These are phyloP conservation scores for Turritis glabra DNA, from an alignment of 345 rosid genomes.

Conservation along the genomic window DNA sequence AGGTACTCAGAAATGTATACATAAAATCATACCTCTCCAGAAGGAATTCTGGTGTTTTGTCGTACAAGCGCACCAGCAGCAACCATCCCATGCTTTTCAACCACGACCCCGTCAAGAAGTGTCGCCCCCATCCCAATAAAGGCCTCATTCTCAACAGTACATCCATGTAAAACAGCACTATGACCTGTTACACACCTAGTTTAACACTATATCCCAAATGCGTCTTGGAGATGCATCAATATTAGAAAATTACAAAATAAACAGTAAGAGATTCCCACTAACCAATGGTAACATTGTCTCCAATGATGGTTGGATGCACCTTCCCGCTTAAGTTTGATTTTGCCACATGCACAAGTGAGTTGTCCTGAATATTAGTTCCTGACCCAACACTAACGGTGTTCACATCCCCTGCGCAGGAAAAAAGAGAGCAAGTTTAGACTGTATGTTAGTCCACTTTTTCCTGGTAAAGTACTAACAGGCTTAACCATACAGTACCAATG, in stretches of 20 bases:
- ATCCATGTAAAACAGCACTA: slow-evolving; percentile 95
- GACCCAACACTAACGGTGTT: slow-evolving; percentile 79
- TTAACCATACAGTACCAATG: slow-evolving; percentile 1
- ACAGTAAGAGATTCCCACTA: slow-evolving; percentile 38
- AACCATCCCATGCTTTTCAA: slow-evolving; percentile 88
- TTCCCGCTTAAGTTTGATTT: slow-evolving; percentile 93
- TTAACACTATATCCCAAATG: slow-evolving; percentile 24
- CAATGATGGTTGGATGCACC: slow-evolving; percentile 76
- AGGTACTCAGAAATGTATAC: background rate
- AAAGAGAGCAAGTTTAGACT: slow-evolving; percentile 2
- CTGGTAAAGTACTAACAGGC: background rate
- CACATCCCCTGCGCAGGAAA: slow-evolving; percentile 66
- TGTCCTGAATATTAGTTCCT: slow-evolving; percentile 96
- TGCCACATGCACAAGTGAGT: slow-evolving; percentile 94
- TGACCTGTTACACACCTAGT: slow-evolving; percentile 63
- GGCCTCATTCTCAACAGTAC: slow-evolving; percentile 89
- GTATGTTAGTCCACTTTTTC: slow-evolving; percentile 1
- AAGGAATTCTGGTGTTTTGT: slow-evolving; percentile 81
- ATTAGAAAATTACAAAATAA: background rate
- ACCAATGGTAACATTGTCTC: slow-evolving; percentile 98
- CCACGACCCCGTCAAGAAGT: slow-evolving; percentile 85
- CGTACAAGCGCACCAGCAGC: slow-evolving; percentile 98
- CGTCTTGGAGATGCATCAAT: slow-evolving; percentile 4
- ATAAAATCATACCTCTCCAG: slow-evolving; percentile 70
- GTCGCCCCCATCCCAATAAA: slow-evolving; percentile 96